Percentiles rank a stretch among this genome's conserved stretches.
Evolutionary conservation across 805 yeast species (phyloP).

Genomic region (Yueomyces sinensis): DNA sequence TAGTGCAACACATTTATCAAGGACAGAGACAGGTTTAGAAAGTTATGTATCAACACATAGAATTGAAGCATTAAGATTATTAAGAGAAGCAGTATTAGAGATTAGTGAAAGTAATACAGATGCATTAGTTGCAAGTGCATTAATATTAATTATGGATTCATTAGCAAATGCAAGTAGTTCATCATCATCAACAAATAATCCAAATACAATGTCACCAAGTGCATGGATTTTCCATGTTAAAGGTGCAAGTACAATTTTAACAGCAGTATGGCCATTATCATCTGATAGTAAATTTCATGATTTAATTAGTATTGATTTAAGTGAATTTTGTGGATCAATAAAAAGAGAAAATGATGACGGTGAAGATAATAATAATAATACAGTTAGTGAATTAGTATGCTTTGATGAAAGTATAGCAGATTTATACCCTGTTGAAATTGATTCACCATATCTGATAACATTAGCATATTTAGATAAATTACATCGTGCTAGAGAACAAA

Average conservation of each 20-base stretch:
- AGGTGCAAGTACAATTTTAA: conserved; percentile 90
- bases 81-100: conserved; percentile 76
- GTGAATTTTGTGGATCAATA: conserved; percentile 66
- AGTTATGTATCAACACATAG: conserved; percentile 77
- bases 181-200: conserved; percentile 17
- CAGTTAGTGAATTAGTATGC: conserved; percentile 51
- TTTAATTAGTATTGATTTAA: conserved; percentile 73
- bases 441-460: conserved; percentile 80
- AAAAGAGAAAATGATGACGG: conserved; percentile 16
- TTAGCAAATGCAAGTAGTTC: conserved; percentile 71
- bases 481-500: conserved; percentile 67
- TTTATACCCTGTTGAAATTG: conserved; percentile 70
- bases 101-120: conserved; percentile 80
- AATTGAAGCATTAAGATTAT: conserved; percentile 68
- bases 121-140: conserved; percentile 84
- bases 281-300: conserved; percentile 52
- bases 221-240: conserved; percentile 97
- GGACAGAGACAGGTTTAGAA: conserved; percentile 64
- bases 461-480: conserved; percentile 75
- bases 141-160: conserved; percentile 83
- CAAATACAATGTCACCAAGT: conserved; percentile 61
- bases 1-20: conserved; percentile 79
- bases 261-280: conserved; percentile 91
- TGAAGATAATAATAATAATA: conserved; percentile 11
- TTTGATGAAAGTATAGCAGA: conserved; percentile 79